A percentile compares a stretch with the other conserved stretches of the same genome.
phyloP scores from a whole-genome alignment of 495 filamentous ascomycete species.

The Talaromyces borbonicus region DNA sequence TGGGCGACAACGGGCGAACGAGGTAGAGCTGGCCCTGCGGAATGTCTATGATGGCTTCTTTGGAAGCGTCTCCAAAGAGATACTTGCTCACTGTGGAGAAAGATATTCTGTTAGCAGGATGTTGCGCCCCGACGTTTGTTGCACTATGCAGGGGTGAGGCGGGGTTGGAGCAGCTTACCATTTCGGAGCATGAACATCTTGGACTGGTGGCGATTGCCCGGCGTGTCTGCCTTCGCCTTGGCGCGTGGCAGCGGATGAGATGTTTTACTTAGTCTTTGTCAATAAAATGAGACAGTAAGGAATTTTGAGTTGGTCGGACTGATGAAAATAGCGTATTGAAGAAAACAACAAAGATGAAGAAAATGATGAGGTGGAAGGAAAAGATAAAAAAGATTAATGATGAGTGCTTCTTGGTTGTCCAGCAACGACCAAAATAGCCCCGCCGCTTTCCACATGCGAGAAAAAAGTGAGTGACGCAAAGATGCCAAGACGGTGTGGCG shows the following conservation, averaged over 20 bases:
- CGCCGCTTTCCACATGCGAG: neutral
- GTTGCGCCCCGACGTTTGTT: neutral
- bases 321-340: too few species aligned
- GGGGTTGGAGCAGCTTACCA: conserved; percentile 38
- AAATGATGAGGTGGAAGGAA: neutral
- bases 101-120: conserved; percentile 13
- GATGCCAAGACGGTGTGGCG: neutral
- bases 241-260: neutral
- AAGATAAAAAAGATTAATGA: neutral
- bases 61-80: conserved; percentile 83
- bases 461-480: neutral
- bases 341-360: neutral
- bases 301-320: too few species aligned
- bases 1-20: conserved; percentile 87
- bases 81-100: conserved; percentile 65
- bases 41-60: conserved; percentile 89
- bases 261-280: neutral
- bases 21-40: conserved; percentile 94
- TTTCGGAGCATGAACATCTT: conserved; percentile 68
- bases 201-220: conserved; percentile 24
- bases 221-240: conserved; percentile 4
- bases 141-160: conserved; percentile 14
- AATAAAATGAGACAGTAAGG: neutral
- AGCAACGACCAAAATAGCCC: conserved; percentile 1
- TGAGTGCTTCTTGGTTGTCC: neutral